Base-by-base conservation (phyloP, 352 stramenopile genomes). In the Phytophthora macrochlamydospora region DNA sequence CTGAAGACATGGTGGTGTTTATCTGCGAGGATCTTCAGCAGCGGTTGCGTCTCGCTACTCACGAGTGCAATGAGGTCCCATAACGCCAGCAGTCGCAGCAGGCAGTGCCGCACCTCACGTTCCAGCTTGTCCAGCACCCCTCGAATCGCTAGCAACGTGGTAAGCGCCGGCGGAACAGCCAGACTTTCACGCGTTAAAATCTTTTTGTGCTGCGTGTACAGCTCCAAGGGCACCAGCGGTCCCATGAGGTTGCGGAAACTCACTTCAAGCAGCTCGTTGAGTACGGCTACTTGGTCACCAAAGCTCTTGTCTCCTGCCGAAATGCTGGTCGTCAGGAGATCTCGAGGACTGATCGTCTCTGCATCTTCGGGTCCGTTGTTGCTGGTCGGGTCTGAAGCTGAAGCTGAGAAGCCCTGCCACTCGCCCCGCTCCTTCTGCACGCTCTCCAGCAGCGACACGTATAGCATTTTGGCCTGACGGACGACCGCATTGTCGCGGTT, bases 211-310 rank as follows among this genome's bases (percentile, higher is more conserved):
- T 68, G 68, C 0, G 62, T 68, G 46, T 91, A 92, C 14, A 87
- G 53, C 14, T 75, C 60, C 14, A 79, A 32, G 0, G 71, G 61
- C 9, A 92, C 71, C 24, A 92, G 55, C 1, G 84, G 65, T 0
- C 82, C 78, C 37, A 83, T 81, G n/a, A 92, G 65, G 54, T 86
- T 92, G 48, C 69, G 75, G 57, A 90, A 90, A 46, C 84, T 89
- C 53, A 92, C 78, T 52, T 88, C 76, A 5, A 92, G 56, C 31
- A 92, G 72, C 42, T 90, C 79, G 18, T 81, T 77, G 12, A 92
- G 71, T 7, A 92, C 42, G 2, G 53, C 59, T 9, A 89, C 67
- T 33, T 69, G 63, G 43, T 86, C 79, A 1, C 32, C 28, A 28
- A 54, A 52, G 11, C 56, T 65, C 12, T 31, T 38, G 14, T 32